These are phyloP conservation scores for Platanus orientalis DNA, from an alignment of 164 flowering plant genomes.

Conservation along the genomic window DNA sequence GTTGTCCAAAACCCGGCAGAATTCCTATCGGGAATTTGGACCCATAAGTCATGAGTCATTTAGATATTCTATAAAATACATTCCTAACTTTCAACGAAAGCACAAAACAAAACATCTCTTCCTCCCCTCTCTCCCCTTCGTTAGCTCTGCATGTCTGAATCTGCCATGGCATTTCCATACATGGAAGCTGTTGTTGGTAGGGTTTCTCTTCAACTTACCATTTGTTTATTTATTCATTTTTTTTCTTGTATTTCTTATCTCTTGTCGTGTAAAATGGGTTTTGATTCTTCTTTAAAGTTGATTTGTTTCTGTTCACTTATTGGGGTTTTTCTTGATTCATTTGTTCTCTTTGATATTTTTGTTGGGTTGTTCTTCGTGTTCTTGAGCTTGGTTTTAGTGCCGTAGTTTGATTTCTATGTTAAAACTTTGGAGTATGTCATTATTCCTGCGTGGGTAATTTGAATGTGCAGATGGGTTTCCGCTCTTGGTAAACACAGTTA, in stretches of 20 bases:
- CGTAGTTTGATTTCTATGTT: background rate
- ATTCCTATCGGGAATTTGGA: too few species aligned
- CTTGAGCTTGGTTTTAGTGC: background rate
- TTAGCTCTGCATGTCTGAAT: too few species aligned
- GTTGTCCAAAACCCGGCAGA: too few species aligned
- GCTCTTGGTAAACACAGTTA: background rate
- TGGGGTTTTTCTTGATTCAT: background rate
- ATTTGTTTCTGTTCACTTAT: background rate
- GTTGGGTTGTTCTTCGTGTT: background rate
- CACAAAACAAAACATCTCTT: too few species aligned
- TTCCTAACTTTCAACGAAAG: too few species aligned
- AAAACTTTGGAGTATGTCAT: background rate
- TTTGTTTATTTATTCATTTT: background rate
- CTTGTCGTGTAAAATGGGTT: background rate
- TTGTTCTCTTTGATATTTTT: background rate
- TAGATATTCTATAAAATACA: too few species aligned
- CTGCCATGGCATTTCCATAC: slow-evolving; percentile 69
- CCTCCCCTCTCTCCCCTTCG: too few species aligned
- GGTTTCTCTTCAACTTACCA: background rate
- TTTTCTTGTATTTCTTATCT: background rate
- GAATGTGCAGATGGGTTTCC: background rate
- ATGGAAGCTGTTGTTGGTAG: slow-evolving; percentile 80
- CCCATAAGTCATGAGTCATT: too few species aligned
- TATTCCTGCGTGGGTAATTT: background rate
- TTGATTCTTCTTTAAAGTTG: background rate